These are phyloP conservation scores for Asclepias syriaca DNA, from an alignment of 257 asterid genomes.

Conservation along the genomic window DNA sequence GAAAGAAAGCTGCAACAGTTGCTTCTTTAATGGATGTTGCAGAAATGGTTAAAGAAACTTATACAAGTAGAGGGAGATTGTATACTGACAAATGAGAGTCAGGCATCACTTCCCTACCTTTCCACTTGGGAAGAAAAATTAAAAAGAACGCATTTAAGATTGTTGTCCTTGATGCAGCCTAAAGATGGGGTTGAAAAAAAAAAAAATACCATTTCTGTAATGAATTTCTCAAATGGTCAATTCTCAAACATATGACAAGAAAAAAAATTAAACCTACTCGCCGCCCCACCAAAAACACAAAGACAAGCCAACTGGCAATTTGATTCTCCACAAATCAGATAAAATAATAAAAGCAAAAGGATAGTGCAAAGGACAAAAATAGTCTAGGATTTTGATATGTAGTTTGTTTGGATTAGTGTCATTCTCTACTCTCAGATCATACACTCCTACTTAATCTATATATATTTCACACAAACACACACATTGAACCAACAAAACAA, in stretches of 20 bases:
- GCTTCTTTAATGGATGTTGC: slow-evolving; percentile 9
- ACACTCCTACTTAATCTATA: slow-evolving; percentile 25
- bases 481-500: slow-evolving; percentile 19
- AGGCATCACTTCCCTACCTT: slow-evolving; percentile 10
- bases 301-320: slow-evolving; percentile 68
- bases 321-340: slow-evolving; percentile 56
- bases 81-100: slow-evolving; percentile 17
- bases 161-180: slow-evolving; percentile 14
- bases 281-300: slow-evolving; percentile 15
- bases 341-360: slow-evolving; percentile 35
- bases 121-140: not conserved
- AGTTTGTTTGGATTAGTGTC: slow-evolving; percentile 40
- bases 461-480: no score
- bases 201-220: no score
- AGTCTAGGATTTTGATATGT: slow-evolving; percentile 42
- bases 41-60: slow-evolving; percentile 6
- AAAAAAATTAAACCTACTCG: not conserved
- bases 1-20: not conserved
- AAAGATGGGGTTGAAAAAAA: no score
- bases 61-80: slow-evolving; percentile 6
- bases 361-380: slow-evolving; percentile 55
- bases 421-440: slow-evolving; percentile 7
- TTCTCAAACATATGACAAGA: not conserved
- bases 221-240: slow-evolving; percentile 13
- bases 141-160: slow-evolving; percentile 7